Percentiles rank a stretch among this genome's conserved stretches.
Evolutionary conservation across 163 green algal genomes (phyloP).

Genomic region (Volvox carteri): DNA sequence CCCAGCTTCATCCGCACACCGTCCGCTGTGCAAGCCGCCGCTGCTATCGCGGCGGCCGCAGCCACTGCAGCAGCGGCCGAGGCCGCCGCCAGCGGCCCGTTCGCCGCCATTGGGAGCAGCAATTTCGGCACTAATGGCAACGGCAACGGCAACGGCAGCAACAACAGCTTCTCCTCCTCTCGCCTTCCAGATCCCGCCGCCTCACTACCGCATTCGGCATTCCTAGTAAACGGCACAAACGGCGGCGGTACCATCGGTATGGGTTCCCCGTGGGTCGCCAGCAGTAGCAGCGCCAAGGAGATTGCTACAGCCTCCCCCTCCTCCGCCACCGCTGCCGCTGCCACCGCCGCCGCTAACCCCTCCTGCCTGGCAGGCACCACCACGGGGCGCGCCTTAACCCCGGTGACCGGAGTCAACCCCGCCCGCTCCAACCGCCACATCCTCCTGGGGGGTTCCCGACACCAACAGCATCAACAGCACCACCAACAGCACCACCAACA

Average conservation of each 20-base stretch:
- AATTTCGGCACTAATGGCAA: neutral
- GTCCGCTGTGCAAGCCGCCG: neutral
- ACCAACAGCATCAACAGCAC: neutral
- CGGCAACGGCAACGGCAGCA: neutral
- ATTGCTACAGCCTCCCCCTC: too few relatives aligned
- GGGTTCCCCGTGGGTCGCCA: neutral
- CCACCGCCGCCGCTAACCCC: too few relatives aligned
- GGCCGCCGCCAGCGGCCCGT: neutral
- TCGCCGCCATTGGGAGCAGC: neutral
- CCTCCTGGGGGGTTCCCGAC: neutral
- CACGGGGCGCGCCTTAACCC: neutral
- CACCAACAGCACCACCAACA: neutral
- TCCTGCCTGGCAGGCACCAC: neutral
- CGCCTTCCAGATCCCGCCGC: constrained; percentile 1
- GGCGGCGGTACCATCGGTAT: neutral
- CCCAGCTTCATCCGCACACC: neutral
- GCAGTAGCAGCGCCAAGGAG: neutral
- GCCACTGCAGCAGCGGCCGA: neutral
- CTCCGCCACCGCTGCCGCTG: neutral
- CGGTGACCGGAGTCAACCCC: neutral
- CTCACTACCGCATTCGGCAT: neutral
- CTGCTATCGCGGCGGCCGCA: neutral
- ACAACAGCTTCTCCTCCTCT: neutral
- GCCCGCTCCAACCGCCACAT: constrained; percentile 12
- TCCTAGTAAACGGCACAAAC: neutral